phyloP scores from a whole-genome alignment of 495 filamentous ascomycete genomes.

The Eremomyces bilateralis region DNA sequence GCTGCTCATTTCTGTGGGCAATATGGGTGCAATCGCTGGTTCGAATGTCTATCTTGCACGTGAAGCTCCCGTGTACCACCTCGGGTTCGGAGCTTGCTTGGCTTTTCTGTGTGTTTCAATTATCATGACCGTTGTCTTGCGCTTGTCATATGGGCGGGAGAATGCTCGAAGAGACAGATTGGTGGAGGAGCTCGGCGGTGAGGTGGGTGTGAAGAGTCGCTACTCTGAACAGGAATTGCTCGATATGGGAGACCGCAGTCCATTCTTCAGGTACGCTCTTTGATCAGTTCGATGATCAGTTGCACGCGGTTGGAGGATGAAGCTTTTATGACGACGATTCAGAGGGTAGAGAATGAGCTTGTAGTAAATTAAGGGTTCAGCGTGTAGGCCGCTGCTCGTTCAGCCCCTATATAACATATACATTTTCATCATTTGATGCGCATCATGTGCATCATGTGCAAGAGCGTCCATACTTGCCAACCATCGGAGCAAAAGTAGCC shows the following conservation, averaged over 20 bases:
- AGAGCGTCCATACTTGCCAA: no score
- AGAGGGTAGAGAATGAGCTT: no score
- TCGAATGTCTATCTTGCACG: conserved; percentile 25
- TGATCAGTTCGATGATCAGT: no score
- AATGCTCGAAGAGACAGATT: conserved; percentile 3
- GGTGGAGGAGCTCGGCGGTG: neutral
- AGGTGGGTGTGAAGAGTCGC: conserved; percentile 1
- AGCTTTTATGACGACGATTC: no score
- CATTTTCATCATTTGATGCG: no score
- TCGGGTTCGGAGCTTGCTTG: conserved; percentile 25
- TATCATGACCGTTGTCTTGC: conserved; percentile 1
- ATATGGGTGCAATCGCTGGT: conserved; percentile 34
- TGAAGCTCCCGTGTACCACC: conserved; percentile 27
- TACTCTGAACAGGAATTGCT: conserved; percentile 4
- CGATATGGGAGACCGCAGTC: conserved; percentile 5
- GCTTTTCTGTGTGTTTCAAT: conserved; percentile 2
- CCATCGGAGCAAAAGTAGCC: no score
- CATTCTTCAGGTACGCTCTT: conserved; percentile 5
- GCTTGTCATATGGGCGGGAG: conserved; percentile 1
- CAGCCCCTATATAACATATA: no score
- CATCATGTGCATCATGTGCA: no score
- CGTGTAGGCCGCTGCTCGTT: no score
- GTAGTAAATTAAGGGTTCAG: no score
- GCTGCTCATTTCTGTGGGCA: conserved; percentile 32
- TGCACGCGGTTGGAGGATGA: no score